Evolutionary conservation across 1,284 basidiomycete species (phyloP).

Genomic region (Puccinia triticina): DNA sequence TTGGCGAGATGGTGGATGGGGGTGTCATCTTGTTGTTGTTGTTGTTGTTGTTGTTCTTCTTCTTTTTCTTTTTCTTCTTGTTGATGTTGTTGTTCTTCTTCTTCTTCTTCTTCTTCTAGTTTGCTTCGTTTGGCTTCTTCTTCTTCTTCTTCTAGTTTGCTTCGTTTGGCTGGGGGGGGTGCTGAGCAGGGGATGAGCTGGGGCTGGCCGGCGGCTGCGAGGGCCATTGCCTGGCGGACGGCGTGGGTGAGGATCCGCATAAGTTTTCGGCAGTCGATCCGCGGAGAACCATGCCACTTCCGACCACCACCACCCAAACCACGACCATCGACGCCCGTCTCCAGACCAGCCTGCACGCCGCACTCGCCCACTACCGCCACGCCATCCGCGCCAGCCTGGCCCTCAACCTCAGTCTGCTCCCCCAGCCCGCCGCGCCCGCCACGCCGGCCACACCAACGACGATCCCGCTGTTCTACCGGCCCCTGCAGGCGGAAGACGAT

Average conservation of each 20-base stretch:
- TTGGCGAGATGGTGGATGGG: background rate
- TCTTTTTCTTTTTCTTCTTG: too few species aligned
- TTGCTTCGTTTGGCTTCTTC: background rate
- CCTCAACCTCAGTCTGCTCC: slow-evolving; percentile 5
- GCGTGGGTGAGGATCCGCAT: slow-evolving; percentile 45
- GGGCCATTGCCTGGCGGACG: slow-evolving; percentile 36
- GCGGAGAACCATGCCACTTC: background rate
- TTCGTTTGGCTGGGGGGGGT: background rate
- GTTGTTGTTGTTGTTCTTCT: background rate
- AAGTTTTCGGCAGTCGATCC: too few species aligned
- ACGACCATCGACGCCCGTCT: background rate
- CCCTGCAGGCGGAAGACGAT: too few species aligned
- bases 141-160: background rate
- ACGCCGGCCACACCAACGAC: too few species aligned
- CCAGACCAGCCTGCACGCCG: background rate
- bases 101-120: background rate
- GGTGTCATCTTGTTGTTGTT: background rate
- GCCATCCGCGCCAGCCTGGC: background rate
- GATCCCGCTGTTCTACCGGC: too few species aligned
- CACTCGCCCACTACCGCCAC: background rate
- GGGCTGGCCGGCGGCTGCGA: background rate
- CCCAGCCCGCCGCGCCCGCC: background rate
- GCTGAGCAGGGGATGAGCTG: background rate
- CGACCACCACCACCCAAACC: too few species aligned
- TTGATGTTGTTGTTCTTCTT: too few species aligned